Conservation (phyloP, 2,329 filamentous ascomycete genomes). For the Fonsecaea monophora region DNA sequence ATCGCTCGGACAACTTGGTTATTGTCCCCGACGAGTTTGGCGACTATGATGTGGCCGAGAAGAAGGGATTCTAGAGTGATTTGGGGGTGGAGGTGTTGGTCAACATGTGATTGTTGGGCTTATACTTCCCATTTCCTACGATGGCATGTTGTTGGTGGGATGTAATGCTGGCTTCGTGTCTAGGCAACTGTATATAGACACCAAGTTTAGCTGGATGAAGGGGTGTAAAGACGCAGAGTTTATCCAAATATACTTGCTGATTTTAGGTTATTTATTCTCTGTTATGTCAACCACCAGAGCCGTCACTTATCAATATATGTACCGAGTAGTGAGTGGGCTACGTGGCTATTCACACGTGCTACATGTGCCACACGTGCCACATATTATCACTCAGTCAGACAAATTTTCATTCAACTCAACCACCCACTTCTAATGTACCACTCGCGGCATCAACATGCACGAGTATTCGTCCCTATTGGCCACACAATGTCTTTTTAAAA, state of each 20-base stretch:
- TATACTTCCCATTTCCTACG: neutral
- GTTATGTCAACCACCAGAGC: neutral
- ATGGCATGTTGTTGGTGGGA: neutral
- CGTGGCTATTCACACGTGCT: no score
- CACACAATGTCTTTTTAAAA: no score
- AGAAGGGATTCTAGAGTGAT: slow-evolving; percentile 31
- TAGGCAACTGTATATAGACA: neutral
- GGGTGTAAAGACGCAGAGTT: neutral
- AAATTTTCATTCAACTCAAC: no score
- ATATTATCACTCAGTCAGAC: no score
- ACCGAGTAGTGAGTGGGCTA: no score
- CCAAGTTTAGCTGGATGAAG: neutral
- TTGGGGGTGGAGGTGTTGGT: neutral
- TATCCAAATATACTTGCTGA: neutral
- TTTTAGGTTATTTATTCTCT: neutral
- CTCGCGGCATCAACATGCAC: no score
- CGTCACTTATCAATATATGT: no score
- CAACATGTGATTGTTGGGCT: neutral
- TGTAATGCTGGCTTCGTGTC: neutral
- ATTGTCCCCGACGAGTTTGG: slow-evolving; percentile 37
- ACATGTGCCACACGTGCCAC: no score
- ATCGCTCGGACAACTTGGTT: slow-evolving; percentile 40
- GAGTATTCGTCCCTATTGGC: no score
- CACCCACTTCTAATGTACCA: no score
- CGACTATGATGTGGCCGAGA: slow-evolving; percentile 33